These are phyloP conservation scores for Nephelium lappaceum DNA, from an alignment of 345 rosid genomes.

Conservation along the genomic window DNA sequence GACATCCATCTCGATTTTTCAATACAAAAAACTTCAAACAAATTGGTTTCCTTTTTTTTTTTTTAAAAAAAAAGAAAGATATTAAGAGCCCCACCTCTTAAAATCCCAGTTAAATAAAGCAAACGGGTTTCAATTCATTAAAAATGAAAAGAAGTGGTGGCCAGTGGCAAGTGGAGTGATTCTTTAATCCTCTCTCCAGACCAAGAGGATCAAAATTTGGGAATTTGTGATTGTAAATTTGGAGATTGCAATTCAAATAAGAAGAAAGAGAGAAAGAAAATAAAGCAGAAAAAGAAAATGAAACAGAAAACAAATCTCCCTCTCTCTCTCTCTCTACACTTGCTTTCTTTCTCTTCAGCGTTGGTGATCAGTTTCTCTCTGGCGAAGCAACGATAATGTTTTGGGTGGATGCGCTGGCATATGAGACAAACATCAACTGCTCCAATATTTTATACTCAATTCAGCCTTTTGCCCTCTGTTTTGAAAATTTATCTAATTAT, in stretches of 20 bases:
- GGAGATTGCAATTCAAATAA: neutral
- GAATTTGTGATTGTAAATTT: neutral
- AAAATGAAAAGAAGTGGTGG: neutral
- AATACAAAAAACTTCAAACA: neutral
- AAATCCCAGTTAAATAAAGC: neutral
- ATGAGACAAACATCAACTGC: conserved; percentile 38
- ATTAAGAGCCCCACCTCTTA: neutral
- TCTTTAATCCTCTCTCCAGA: neutral
- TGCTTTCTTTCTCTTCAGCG: neutral
- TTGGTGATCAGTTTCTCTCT: neutral
- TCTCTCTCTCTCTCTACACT: neutral
- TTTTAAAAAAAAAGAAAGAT: neutral
- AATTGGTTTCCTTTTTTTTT: no score
- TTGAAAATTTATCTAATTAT: neutral
- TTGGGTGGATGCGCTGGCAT: neutral
- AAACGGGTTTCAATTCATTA: neutral
- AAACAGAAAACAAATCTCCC: neutral
- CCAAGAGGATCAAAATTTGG: neutral
- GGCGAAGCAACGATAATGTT: neutral
- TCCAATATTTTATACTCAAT: neutral
- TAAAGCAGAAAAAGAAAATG: neutral
- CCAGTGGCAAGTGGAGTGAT: neutral
- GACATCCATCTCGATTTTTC: conserved; percentile 38
- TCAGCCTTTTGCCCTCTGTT: conserved; percentile 27
- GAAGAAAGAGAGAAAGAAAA: neutral